Evolutionary conservation across 495 filamentous ascomycete species (phyloP), one percentile per base, ranked within the genome.

Genomic region (Penicillium bovifimosum): DNA sequence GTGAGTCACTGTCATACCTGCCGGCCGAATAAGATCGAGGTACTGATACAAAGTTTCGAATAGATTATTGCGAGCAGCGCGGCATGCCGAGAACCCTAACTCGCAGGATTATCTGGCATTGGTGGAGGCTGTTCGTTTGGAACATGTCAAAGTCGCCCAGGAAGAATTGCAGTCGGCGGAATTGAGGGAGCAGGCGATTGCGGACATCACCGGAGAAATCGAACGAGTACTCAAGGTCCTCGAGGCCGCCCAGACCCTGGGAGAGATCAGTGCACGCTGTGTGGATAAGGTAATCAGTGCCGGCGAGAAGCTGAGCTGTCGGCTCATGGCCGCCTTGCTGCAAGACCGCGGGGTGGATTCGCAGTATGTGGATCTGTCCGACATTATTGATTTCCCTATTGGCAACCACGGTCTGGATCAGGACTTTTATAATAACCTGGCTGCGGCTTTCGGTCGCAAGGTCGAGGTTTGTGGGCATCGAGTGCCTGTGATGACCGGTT

Each of bases 301-400:
- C 40, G 93, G 93, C 16, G 93, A 99, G 74, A 96, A 96, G 68
- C 73, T 99, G 27, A 89, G 87, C 66, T 96, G 90, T 69, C 77
- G 83, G 20, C 89, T 93, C 60, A 86, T 99, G 83, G 80, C 91
- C 9, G 83, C 86, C 10, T 61, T 95, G 41, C 71, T 96, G 38
- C 80, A 86, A 65, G 89, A 95, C 54, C 76, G 77, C 28, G 84
- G 87, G 31, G 80, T 93, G 2, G 80, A 86, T 39, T 87, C 93
- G 16, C 84, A 91, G 64, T 96, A 88, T 64, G 83, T 96, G 38
- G 91, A 96, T 67, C 69, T 96, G 34, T 82, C 85, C 16, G 86
- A 95, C 59, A 71, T 88, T 26, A 71, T 95, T 58, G 79, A 83
- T 66, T 78, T 78, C 59, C 74, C 82, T 44, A 72, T 79, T 54